Conservation (phyloP, 805 yeast species). For the Kurtzmaniella fragi region DNA sequence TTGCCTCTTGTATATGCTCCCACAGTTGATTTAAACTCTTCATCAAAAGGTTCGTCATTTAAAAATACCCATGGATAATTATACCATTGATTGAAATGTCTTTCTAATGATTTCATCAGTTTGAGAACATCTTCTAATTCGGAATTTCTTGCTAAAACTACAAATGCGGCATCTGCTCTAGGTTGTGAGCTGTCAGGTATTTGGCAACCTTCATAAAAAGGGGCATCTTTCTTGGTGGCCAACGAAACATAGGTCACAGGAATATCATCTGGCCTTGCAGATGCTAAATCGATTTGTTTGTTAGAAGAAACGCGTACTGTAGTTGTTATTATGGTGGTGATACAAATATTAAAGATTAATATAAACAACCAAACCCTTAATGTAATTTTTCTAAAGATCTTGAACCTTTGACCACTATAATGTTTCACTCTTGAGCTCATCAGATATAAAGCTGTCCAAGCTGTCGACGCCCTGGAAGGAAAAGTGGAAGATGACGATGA, state of each 20-base stretch:
- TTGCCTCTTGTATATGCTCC: conserved; percentile 48
- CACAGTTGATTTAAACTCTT: conserved; percentile 56
- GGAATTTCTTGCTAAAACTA: conserved; percentile 75
- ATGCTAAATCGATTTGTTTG: background rate
- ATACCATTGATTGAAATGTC: conserved; percentile 91
- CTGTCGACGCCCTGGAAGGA: too few relatives aligned
- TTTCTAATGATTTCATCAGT: conserved; percentile 71
- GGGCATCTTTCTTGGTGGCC: conserved; percentile 22
- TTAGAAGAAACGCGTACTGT: background rate
- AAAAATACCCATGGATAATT: conserved; percentile 89
- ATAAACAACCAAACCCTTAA: background rate
- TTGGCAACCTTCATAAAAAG: conserved; percentile 52
- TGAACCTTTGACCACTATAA: too few relatives aligned
- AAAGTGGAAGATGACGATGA: too few relatives aligned
- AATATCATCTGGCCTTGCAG: background rate
- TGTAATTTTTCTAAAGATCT: too few relatives aligned
- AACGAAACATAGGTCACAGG: background rate
- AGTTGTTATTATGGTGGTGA: background rate
- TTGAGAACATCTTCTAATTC: conserved; percentile 74
- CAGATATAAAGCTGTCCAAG: too few relatives aligned
- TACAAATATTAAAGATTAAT: background rate
- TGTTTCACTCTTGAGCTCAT: too few relatives aligned
- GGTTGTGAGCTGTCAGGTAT: conserved; percentile 36
- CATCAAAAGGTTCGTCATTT: conserved; percentile 71
- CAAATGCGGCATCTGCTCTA: conserved; percentile 78